Base-by-base conservation (phyloP, 2,329 filamentous ascomycete species). In the Knufia petricola region DNA sequence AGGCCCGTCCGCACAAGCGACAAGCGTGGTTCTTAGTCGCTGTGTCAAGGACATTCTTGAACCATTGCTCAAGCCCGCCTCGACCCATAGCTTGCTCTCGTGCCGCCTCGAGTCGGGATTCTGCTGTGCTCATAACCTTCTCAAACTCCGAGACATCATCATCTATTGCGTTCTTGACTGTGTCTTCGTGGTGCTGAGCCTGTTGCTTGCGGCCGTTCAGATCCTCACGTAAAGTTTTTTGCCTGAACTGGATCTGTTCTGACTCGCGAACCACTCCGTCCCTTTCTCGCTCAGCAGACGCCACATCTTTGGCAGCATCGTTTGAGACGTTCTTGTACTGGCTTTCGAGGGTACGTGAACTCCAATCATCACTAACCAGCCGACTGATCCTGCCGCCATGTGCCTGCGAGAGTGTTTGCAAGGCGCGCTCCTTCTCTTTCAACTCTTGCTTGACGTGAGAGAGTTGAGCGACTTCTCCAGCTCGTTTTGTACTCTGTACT, bases 371-470 rank as follows among this genome's bases (percentile, higher is more conserved):
- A 21, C 81, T 80, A 26, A 96, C 58, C 9, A 86, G 64, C 4
- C 73, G 69, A 10, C 77, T 73, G 19, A 98, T 72, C 56, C 84
- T 84, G 28, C 82, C 73, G 44, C 75, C 77, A 71, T 94, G 87
- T 0, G 87, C 87, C 41, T 73, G 79, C 53, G 73, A 78, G 69
- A 95, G 79, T 0, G 86, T 92, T 7, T 88, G 77, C 2, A 96
- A 71, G 52, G 84, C 85, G 28, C 79, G 77, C 63, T 85, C 78
- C 48, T 83, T 79, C 55, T 87, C 82, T 54, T 79, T 78, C 23
- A 87, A 66, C 60, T 95, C 85, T 58, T 88, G 89, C 60, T 84
- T 88, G 28, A 89, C 75, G 57, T 85, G 81, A 50, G 94, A 86
- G 9, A 98, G 74, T 58, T 85, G 83, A 10, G 90, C 92, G 31